These are phyloP conservation scores for Chlorella vulgaris DNA, from an alignment of 139 green algal species.

Conservation along the genomic window DNA sequence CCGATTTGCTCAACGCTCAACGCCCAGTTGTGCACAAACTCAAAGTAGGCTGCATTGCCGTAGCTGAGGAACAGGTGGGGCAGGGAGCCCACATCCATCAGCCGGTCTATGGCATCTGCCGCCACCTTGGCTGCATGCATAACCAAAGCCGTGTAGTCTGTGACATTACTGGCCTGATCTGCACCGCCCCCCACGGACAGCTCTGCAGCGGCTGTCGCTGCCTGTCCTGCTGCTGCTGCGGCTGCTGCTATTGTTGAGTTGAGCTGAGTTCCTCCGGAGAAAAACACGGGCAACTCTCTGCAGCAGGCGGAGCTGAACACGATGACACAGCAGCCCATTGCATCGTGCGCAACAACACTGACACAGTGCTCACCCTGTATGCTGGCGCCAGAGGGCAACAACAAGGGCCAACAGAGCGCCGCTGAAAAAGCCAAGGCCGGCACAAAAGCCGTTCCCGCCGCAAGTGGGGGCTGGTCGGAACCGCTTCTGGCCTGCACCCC, in stretches of 20 bases:
- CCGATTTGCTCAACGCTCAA: background rate
- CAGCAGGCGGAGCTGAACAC: too few relatives aligned
- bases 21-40: conserved; percentile 25
- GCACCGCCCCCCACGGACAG: too few relatives aligned
- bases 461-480: background rate
- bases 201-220: too few relatives aligned
- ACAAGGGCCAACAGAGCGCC: background rate
- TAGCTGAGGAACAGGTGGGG: conserved; percentile 17
- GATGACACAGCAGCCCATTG: too few relatives aligned
- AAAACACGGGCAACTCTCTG: too few relatives aligned
- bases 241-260: too few relatives aligned
- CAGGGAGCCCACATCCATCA: conserved; percentile 10
- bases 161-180: too few relatives aligned
- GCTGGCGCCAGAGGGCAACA: background rate
- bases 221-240: too few relatives aligned
- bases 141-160: background rate
- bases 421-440: background rate
- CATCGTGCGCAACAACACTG: too few relatives aligned
- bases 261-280: too few relatives aligned
- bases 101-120: background rate
- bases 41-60: conserved; percentile 26
- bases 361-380: background rate
- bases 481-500: background rate
- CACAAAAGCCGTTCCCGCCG: background rate
- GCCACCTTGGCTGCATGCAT: background rate